Evolutionary conservation across 495 filamentous ascomycete genomes (phyloP).

Genomic region (Neurospora sp.): DNA sequence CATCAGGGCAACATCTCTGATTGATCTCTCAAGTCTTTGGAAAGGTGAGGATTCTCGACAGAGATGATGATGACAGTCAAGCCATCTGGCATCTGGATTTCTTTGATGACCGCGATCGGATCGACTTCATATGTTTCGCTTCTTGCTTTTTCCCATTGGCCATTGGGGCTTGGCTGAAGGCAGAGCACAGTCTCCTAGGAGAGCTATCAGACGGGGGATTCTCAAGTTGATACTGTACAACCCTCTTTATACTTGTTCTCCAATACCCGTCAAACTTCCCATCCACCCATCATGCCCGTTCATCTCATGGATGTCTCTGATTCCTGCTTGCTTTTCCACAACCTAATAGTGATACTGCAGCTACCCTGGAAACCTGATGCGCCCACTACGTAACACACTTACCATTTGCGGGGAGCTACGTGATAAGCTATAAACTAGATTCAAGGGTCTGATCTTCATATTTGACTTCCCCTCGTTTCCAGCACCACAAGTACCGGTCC

Average conservation of each 20-base stretch:
- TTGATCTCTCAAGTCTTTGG: not conserved
- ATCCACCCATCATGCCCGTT: not conserved
- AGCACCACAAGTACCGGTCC: not conserved
- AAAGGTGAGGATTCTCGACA: not conserved
- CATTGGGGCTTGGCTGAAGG: not conserved
- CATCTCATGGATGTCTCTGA: not conserved
- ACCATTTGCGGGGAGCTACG: not conserved
- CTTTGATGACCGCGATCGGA: not conserved
- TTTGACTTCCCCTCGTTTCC: not conserved
- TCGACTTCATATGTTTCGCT: not conserved
- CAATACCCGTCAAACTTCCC: not conserved
- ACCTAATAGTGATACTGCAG: not conserved
- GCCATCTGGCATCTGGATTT: not conserved
- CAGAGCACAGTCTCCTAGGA: not conserved
- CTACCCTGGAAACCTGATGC: not conserved
- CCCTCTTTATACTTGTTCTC: not conserved
- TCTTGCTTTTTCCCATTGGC: not conserved
- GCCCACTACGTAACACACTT: not conserved
- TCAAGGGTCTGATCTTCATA: not conserved
- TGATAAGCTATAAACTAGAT: not conserved
- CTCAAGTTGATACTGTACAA: not conserved
- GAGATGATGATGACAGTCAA: not conserved
- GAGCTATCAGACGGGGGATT: not conserved
- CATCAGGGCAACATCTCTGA: not conserved
- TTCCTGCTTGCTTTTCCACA: not conserved